phyloP scores from a whole-genome alignment of 2,329 filamentous ascomycete species.

The Ceratocystis papillata region DNA sequence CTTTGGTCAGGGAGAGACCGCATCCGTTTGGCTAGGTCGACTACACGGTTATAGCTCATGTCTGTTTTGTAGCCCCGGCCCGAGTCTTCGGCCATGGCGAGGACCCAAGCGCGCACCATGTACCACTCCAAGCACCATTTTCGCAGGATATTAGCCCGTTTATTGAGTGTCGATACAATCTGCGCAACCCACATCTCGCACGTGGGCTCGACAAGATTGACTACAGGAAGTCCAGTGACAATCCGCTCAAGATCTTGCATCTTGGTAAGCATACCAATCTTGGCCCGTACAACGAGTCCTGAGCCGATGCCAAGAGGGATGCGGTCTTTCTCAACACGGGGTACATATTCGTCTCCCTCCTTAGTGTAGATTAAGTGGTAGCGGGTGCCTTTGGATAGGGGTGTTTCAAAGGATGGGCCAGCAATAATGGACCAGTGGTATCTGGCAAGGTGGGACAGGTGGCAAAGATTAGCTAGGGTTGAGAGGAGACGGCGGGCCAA shows the following conservation, averaged over 20 bases:
- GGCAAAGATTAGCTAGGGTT: not conserved
- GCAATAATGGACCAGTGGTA: constrained; percentile 23
- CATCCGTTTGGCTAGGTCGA: constrained; percentile 19
- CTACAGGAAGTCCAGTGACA: constrained; percentile 17
- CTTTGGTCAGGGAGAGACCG: constrained; percentile 20
- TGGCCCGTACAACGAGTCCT: constrained; percentile 17
- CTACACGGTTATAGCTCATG: constrained; percentile 22
- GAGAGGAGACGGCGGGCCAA: not conserved
- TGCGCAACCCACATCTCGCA: constrained; percentile 23
- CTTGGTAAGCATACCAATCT: constrained; percentile 19
- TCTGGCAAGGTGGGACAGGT: not conserved
- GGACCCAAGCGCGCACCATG: constrained; percentile 20
- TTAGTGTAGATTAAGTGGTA: constrained; percentile 19
- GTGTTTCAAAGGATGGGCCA: constrained; percentile 21
- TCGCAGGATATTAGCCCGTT: constrained; percentile 8
- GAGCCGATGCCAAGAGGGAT: constrained; percentile 22
- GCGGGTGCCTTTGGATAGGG: constrained; percentile 22
- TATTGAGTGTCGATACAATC: constrained; percentile 18
- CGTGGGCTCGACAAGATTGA: constrained; percentile 17
- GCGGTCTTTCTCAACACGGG: constrained; percentile 22
- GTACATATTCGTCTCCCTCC: constrained; percentile 13
- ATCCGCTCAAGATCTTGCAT: constrained; percentile 22
- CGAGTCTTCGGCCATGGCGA: constrained; percentile 20
- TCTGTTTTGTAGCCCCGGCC: constrained; percentile 16
- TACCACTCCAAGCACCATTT: constrained; percentile 19